Conservation (phyloP, 768 basidiomycete genomes). For the Paxillus ammoniavirescens region DNA sequence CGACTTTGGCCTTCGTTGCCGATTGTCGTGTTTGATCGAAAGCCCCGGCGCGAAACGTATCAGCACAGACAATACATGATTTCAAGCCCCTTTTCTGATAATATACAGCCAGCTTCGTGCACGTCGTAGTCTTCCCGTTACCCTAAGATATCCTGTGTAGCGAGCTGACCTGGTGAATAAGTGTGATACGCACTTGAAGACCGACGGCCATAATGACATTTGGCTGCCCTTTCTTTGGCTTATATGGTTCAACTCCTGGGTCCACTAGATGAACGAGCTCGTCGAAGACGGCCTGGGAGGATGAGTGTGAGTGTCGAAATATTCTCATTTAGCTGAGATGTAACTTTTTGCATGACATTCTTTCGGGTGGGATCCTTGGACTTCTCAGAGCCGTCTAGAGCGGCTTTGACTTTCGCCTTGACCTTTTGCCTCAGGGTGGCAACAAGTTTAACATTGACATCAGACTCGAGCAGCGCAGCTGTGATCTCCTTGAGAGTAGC, state of each 20-base stretch:
- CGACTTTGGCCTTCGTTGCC: slow-evolving; percentile 97
- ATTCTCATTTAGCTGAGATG: not conserved
- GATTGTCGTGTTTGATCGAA: slow-evolving; percentile 99
- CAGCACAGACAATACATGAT: slow-evolving; percentile 96
- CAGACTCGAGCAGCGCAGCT: slow-evolving; percentile 89
- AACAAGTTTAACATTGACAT: slow-evolving; percentile 98
- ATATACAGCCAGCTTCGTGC: slow-evolving; percentile 97
- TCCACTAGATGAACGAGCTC: slow-evolving; percentile 95
- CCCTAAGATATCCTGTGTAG: slow-evolving; percentile 51
- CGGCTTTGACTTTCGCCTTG: slow-evolving; percentile 83
- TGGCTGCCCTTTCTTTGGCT: slow-evolving; percentile 90
- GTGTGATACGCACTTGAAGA: slow-evolving; percentile 63
- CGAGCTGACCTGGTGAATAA: not conserved
- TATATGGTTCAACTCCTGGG: slow-evolving; percentile 92
- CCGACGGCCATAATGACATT: slow-evolving; percentile 99
- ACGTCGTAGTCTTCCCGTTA: slow-evolving; percentile 98
- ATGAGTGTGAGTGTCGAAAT: slow-evolving; percentile 9
- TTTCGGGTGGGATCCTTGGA: slow-evolving; percentile 80
- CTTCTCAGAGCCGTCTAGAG: slow-evolving; percentile 71
- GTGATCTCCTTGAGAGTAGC: slow-evolving; percentile 93
- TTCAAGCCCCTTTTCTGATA: slow-evolving; percentile 97
- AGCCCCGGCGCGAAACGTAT: slow-evolving; percentile 98
- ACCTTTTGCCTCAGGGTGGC: slow-evolving; percentile 84
- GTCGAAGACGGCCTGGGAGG: slow-evolving; percentile 84
- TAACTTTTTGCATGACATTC: slow-evolving; percentile 88